These are phyloP conservation scores for Ustilago trichophora DNA, from an alignment of 1,284 basidiomycete species.

Conservation along the genomic window DNA sequence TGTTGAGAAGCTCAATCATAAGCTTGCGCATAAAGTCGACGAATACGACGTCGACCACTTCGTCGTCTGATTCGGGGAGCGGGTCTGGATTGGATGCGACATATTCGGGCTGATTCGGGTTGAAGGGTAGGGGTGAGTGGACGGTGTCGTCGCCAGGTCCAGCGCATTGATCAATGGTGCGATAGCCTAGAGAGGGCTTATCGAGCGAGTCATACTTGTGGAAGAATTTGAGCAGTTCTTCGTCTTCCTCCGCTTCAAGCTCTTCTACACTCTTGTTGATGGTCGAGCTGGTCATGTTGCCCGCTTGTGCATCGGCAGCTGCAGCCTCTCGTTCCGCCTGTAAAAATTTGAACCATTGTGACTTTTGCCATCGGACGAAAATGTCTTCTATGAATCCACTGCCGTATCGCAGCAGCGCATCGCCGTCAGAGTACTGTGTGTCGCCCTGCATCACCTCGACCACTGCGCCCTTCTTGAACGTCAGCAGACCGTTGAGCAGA, in stretches of 20 bases:
- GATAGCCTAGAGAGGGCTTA: constrained; percentile 58
- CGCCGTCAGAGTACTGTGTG: constrained; percentile 31
- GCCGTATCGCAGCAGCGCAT: constrained; percentile 30
- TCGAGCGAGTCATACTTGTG: constrained; percentile 41
- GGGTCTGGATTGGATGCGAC: constrained; percentile 52
- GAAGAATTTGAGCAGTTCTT: constrained; percentile 31
- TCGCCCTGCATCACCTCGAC: constrained; percentile 39
- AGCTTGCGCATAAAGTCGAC: constrained; percentile 39
- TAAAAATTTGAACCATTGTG: constrained; percentile 43
- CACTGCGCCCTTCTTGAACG: constrained; percentile 42
- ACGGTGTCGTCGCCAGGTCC: constrained; percentile 60
- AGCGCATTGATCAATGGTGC: constrained; percentile 58
- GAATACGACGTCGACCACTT: constrained; percentile 51
- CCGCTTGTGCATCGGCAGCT: no score
- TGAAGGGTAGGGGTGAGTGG: constrained; percentile 51
- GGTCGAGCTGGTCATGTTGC: no score
- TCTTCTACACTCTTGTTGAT: constrained; percentile 30
- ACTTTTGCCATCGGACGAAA: constrained; percentile 44
- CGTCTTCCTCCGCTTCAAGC: constrained; percentile 47
- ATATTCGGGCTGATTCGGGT: constrained; percentile 58
- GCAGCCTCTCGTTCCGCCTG: constrained; percentile 21
- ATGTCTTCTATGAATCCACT: constrained; percentile 42
- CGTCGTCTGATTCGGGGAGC: constrained; percentile 24
- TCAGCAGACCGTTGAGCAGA: constrained; percentile 41
- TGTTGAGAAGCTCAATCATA: constrained; percentile 38